Conservation (phyloP, 306 rosid genomes). For the Canavalia gladiata region DNA sequence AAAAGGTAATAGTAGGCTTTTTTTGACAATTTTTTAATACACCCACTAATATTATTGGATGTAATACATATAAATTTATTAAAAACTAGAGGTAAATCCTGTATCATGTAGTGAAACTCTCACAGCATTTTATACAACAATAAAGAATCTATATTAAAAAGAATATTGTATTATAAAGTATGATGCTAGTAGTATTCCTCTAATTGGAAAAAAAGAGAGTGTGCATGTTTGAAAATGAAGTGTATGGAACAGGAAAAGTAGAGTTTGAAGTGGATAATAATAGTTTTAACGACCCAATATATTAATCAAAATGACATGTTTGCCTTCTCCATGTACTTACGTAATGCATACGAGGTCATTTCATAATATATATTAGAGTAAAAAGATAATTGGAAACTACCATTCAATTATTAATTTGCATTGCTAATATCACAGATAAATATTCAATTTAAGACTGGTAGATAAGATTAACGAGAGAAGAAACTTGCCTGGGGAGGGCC, state of each 20-base stretch:
- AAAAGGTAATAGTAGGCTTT: neutral
- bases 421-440: neutral
- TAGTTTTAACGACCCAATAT: neutral
- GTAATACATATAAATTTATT: neutral
- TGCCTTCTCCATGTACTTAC: slow-evolving; percentile 24
- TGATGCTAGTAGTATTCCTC: neutral
- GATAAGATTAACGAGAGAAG: neutral
- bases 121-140: neutral
- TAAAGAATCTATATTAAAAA: neutral
- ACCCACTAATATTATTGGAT: neutral
- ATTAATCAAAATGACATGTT: slow-evolving; percentile 15
- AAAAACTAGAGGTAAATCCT: neutral
- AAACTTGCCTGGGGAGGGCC: slow-evolving; percentile 77
- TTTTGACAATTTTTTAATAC: neutral
- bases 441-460: neutral
- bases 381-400: neutral
- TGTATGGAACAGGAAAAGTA: slow-evolving; percentile 5
- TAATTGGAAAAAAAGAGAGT: slow-evolving; percentile 5
- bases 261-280: neutral
- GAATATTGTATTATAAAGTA: neutral
- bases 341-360: neutral
- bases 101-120: neutral
- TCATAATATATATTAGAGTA: neutral
- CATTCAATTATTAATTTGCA: neutral
- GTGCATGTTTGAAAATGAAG: slow-evolving; percentile 30